Evolutionary conservation across 306 rosid genomes (phyloP).

Genomic region (Astragalus glycyphyllos): DNA sequence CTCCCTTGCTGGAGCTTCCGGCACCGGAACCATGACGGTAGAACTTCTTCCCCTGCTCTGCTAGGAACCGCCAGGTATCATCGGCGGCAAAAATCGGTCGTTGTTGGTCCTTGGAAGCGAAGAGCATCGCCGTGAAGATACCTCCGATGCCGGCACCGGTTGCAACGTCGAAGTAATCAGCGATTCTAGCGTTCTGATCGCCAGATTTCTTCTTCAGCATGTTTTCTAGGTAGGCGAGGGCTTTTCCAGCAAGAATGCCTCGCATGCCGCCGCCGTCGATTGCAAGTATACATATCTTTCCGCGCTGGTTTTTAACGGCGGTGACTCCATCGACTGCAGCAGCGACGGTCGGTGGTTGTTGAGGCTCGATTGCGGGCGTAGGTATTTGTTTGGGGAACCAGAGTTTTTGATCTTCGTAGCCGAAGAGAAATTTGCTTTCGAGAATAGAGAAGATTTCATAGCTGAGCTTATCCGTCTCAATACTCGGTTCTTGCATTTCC

Average conservation of each 20-base stretch:
- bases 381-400: constrained; percentile 90
- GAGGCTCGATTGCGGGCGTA: constrained; percentile 48
- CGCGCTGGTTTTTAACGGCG: constrained; percentile 89
- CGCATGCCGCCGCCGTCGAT: constrained; percentile 97
- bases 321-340: constrained; percentile 45
- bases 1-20: constrained; percentile 17
- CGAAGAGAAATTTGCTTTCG: constrained; percentile 93
- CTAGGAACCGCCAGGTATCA: constrained; percentile 78
- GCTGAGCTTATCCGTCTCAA: constrained; percentile 95
- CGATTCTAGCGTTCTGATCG: constrained; percentile 83
- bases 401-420: constrained; percentile 90
- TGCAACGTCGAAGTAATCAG: constrained; percentile 92
- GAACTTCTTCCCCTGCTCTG: constrained; percentile 72
- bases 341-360: constrained; percentile 14
- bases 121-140: constrained; percentile 89
- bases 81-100: constrained; percentile 80
- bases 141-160: constrained; percentile 94
- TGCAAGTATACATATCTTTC: constrained; percentile 91
- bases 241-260: constrained; percentile 91
- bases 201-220: constrained; percentile 86
- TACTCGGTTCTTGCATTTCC: constrained; percentile 96
- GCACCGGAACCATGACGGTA: constrained; percentile 47
- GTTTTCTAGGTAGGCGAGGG: constrained; percentile 76
- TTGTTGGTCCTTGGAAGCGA: constrained; percentile 67
- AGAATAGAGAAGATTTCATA: constrained; percentile 96